Conservation (phyloP, 1,284 basidiomycete genomes). For the Mrakiaceae sp. region DNA sequence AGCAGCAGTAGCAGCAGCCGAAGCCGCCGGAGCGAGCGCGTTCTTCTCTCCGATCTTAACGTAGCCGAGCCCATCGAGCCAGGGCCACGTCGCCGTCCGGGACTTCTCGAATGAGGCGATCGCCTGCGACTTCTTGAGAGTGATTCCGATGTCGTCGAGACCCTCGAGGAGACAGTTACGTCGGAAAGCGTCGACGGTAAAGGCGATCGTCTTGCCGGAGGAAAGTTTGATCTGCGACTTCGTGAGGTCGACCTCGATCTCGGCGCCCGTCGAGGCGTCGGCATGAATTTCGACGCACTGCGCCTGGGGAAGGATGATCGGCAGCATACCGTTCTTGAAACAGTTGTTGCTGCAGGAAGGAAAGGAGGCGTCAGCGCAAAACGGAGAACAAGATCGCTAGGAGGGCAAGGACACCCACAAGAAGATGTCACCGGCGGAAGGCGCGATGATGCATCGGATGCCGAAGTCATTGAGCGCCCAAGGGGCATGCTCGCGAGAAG, state of each 20-base stretch:
- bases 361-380: neutral
- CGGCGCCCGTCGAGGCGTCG: conserved; percentile 67
- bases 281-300: conserved; percentile 63
- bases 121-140: conserved; percentile 57
- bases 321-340: conserved; percentile 95
- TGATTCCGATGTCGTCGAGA: conserved; percentile 80
- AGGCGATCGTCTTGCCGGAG: conserved; percentile 63
- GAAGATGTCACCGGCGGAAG: conserved; percentile 93
- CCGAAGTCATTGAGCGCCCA: conserved; percentile 97
- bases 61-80: conserved; percentile 88
- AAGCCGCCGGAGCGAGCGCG: conserved; percentile 33
- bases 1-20: neutral
- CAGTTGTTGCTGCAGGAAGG: conserved; percentile 49
- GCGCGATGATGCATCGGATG: conserved; percentile 82
- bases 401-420: conserved; percentile 22
- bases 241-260: conserved; percentile 82
- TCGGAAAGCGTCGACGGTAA: conserved; percentile 76
- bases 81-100: conserved; percentile 69
- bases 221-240: conserved; percentile 68
- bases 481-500: conserved; percentile 86
- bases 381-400: neutral
- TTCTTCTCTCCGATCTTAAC: conserved; percentile 45
- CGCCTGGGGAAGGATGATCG: conserved; percentile 62
- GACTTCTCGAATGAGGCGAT: conserved; percentile 69
- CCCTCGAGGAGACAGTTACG: conserved; percentile 86